Evolutionary conservation across 352 stramenopile species (phyloP), one percentile per base, ranked within the genome.

Genomic region (Phytophthora melonis): DNA sequence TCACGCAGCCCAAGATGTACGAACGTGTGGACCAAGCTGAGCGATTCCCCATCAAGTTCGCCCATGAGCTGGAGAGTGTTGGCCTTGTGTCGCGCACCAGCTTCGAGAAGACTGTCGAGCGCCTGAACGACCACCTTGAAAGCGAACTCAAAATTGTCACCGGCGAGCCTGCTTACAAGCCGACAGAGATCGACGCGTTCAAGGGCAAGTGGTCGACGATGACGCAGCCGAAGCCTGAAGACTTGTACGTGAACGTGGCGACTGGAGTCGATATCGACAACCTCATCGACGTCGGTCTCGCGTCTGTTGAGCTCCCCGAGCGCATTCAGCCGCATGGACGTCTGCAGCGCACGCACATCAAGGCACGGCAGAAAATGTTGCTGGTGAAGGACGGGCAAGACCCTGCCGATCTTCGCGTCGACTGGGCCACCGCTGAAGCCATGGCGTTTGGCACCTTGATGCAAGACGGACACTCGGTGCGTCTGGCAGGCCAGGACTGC

Each of bases 1-100:
- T 97, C 70, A 97, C 92, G 49, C 89, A 97, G 67, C 92, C 92
- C 0, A 89, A 92, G 49, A 96, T 97, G 90, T 97, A 97, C 71
- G 78, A 84, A 21, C 80, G 78, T 7, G 87, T 97, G 58, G 79
- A 87, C 41, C 75, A 88, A 63, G 75, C 86, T 2, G 85, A 79
- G 19, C 85, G 82, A 21, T 92, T 96, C 61, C 87, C 87, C 2
- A 72, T 92, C 50, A 86, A 91, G 39, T 97, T 89, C 71, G 89
- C 82, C 9, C 61, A 88, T 27, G 80, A 95, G 66, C 65, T 97
- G 21, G 81, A 94, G 41, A 43, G 72, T 7, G 70, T 71, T 27
- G 85, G 87, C 6, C 73, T 95, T 14, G 75, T 94, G 7, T 86
- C 87, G 13, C 79, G 74, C 5, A 76, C 80, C 1, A 82, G 74